Percentiles rank a stretch among this genome's conserved stretches.
Conservation (phyloP, 2,329 filamentous ascomycete species). For the Aspergillus pseudoterreus region DNA sequence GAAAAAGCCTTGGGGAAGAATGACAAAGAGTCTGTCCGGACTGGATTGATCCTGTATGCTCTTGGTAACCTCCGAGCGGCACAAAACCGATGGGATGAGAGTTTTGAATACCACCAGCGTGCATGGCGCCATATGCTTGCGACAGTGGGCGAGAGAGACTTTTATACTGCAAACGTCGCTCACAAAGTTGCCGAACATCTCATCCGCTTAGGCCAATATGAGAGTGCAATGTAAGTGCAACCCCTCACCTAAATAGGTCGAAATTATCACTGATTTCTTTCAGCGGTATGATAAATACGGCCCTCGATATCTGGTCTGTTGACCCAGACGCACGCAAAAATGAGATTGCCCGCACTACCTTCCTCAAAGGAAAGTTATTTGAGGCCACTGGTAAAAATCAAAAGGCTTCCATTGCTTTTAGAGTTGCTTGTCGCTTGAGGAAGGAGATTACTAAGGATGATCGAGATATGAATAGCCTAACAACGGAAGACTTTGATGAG, state of each 20-base stretch:
- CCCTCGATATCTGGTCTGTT: slow-evolving; percentile 14
- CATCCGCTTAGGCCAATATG: slow-evolving; percentile 8
- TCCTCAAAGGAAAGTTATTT: slow-evolving; percentile 17
- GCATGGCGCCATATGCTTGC: slow-evolving; percentile 17
- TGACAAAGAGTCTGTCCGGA: slow-evolving; percentile 13
- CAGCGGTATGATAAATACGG: slow-evolving; percentile 16
- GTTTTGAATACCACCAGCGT: slow-evolving; percentile 18
- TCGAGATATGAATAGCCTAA: slow-evolving; percentile 14
- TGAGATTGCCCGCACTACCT: slow-evolving; percentile 21
- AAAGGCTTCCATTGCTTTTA: slow-evolving; percentile 15
- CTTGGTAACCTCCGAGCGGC: neutral
- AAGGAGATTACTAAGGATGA: slow-evolving; percentile 19
- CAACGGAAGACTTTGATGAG: slow-evolving; percentile 15
- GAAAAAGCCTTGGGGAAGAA: slow-evolving; percentile 19
- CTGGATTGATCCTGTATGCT: neutral
- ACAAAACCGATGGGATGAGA: slow-evolving; percentile 9
- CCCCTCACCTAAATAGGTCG: neutral
- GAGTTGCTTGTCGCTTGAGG: slow-evolving; percentile 16
- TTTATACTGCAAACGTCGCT: slow-evolving; percentile 18
- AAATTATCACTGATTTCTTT: neutral
- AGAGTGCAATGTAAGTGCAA: slow-evolving; percentile 1
- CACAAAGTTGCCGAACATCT: slow-evolving; percentile 24
- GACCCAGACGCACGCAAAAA: slow-evolving; percentile 11
- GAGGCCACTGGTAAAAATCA: slow-evolving; percentile 11
- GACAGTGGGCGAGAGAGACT: slow-evolving; percentile 23